A percentile compares a stretch with the other conserved stretches of the same genome.
Conservation (phyloP, 129 eudicot genomes). For the Gnaphalium uliginosum region DNA sequence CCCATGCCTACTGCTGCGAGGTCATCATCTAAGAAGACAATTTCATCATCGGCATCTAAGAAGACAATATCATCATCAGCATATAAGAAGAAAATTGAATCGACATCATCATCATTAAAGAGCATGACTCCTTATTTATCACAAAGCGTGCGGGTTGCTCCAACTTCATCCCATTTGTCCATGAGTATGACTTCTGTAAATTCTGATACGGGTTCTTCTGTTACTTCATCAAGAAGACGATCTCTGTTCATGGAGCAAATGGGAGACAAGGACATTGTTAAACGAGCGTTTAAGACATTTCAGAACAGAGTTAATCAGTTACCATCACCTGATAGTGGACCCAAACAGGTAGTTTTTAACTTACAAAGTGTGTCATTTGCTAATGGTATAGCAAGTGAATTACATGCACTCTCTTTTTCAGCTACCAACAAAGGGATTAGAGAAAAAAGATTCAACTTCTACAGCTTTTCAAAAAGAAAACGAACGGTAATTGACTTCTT, state of each 20-base stretch:
- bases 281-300: conserved; percentile 82
- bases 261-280: conserved; percentile 96
- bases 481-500: conserved; percentile 53
- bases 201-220: conserved; percentile 48
- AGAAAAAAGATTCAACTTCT: conserved; percentile 47
- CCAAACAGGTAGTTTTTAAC: conserved; percentile 50
- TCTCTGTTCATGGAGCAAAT: conserved; percentile 91
- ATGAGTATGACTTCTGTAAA: conserved; percentile 54
- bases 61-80: conserved; percentile 12
- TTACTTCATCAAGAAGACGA: conserved; percentile 48
- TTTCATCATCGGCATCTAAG: too few relatives aligned
- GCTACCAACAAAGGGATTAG: conserved; percentile 42
- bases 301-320: conserved; percentile 55
- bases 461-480: conserved; percentile 51
- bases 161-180: conserved; percentile 74
- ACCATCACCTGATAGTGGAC: conserved; percentile 36
- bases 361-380: conserved; percentile 6
- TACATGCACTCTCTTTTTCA: conserved; percentile 9
- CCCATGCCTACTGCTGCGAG: conserved; percentile 26
- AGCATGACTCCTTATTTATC: conserved; percentile 43
- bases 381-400: background rate
- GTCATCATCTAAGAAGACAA: conserved; percentile 10
- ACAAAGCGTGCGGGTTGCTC: conserved; percentile 44
- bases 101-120: conserved; percentile 40
- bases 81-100: conserved; percentile 31